Percentiles rank a stretch among this genome's conserved stretches.
phyloP scores from a whole-genome alignment of 179 eudicot species.

The Dionaea muscipula region DNA sequence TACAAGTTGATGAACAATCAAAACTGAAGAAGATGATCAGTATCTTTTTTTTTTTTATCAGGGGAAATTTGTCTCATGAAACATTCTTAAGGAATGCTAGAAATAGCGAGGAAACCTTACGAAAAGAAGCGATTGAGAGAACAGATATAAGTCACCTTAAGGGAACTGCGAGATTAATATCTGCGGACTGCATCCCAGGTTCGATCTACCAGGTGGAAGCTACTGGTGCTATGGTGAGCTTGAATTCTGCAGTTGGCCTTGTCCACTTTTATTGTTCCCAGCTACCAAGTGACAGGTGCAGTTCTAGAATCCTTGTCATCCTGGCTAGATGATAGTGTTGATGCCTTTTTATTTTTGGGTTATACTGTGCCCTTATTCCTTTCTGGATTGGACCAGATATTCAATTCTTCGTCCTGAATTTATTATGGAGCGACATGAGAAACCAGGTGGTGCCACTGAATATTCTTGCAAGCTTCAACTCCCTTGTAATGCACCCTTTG shows the following conservation, averaged over 20 bases:
- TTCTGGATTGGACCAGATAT: constrained; percentile 37
- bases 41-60: constrained; percentile 15
- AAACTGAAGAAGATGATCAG: constrained; percentile 2
- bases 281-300: constrained; percentile 89
- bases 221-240: constrained; percentile 97
- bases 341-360: neutral
- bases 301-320: constrained; percentile 7
- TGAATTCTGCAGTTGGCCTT: constrained; percentile 97
- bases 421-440: constrained; percentile 88
- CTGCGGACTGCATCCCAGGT: constrained; percentile 47
- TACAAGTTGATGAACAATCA: too few relatives aligned
- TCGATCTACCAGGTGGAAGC: constrained; percentile 84
- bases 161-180: constrained; percentile 47
- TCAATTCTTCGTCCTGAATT: constrained; percentile 97
- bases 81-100: constrained; percentile 88
- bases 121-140: constrained; percentile 95
- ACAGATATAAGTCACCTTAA: constrained; percentile 88
- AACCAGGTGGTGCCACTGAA: constrained; percentile 57
- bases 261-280: constrained; percentile 92
- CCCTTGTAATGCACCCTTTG: constrained; percentile 95
- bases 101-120: constrained; percentile 89
- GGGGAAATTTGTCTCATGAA: constrained; percentile 83
- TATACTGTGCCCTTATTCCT: neutral
- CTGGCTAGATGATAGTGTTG: neutral
- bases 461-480: constrained; percentile 97